phyloP scores from a whole-genome alignment of 306 rosid species.

The Sindora glabra region DNA sequence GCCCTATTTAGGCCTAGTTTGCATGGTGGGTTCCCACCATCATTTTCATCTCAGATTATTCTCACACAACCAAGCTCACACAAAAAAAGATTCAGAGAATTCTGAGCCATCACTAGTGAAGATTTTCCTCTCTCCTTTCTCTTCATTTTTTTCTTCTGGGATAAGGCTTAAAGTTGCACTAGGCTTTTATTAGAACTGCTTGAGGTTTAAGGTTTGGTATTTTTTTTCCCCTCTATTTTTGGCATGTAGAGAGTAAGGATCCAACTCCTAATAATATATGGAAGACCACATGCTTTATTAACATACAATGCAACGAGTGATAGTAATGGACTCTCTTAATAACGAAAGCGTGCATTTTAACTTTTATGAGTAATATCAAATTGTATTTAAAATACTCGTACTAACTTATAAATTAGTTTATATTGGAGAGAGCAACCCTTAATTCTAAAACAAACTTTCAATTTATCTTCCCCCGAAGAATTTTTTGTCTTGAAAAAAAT shows the following conservation, averaged over 20 bases:
- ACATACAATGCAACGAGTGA: constrained; percentile 7
- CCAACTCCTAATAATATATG: too few species aligned
- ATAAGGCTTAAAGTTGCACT: not conserved
- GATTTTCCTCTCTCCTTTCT: not conserved
- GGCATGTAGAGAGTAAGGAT: too few species aligned
- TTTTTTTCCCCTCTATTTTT: too few species aligned
- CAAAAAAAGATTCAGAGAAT: constrained; percentile 23
- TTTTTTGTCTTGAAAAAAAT: too few species aligned
- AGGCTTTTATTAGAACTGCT: too few species aligned
- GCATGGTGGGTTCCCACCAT: constrained; percentile 43
- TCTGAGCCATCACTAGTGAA: constrained; percentile 9
- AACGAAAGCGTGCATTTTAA: constrained; percentile 11
- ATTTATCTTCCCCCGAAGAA: too few species aligned
- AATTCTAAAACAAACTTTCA: too few species aligned
- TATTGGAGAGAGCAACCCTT: too few species aligned
- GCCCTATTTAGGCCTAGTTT: constrained; percentile 15
- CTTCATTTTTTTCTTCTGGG: not conserved
- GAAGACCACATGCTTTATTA: not conserved
- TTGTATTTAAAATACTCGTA: too few species aligned
- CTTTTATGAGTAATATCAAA: too few species aligned
- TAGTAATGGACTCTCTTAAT: not conserved
- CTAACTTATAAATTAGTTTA: too few species aligned
- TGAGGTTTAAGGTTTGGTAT: too few species aligned
- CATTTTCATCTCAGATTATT: constrained; percentile 41
- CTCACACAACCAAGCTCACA: constrained; percentile 25